A percentile compares a stretch with the other conserved stretches of the same genome.
Conservation (phyloP, 371 early-diverging fungal genomes). For the Zancudomyces culisetae region DNA sequence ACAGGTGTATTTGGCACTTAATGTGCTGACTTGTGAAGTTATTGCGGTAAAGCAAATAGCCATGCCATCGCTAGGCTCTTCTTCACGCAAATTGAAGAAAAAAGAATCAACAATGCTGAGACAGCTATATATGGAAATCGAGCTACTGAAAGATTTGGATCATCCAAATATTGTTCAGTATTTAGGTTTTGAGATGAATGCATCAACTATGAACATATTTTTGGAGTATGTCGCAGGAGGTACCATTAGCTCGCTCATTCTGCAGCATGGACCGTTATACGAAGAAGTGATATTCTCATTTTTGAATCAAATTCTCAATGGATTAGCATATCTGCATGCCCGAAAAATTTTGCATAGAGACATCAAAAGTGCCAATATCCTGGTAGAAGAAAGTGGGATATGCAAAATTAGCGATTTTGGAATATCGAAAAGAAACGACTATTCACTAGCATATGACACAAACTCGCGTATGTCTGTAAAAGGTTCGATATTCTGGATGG, state of each 20-base stretch:
- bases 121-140: conserved; percentile 61
- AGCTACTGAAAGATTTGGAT: conserved; percentile 61
- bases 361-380: conserved; percentile 91
- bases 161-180: conserved; percentile 70
- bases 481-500: conserved; percentile 76
- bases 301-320: conserved; percentile 64
- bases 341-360: conserved; percentile 79
- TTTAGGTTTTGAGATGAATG: conserved; percentile 43
- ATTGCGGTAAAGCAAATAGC: conserved; percentile 92
- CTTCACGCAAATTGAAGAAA: not conserved
- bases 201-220: conserved; percentile 59
- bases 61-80: conserved; percentile 20
- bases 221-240: conserved; percentile 83
- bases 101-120: conserved; percentile 8
- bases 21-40: conserved; percentile 60
- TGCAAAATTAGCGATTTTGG: conserved; percentile 98
- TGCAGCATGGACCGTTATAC: conserved; percentile 49
- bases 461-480: conserved; percentile 35
- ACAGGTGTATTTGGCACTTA: conserved; percentile 71
- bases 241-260: conserved; percentile 44
- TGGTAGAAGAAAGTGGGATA: conserved; percentile 61
- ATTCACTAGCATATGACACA: conserved; percentile 24
- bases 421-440: conserved; percentile 41
- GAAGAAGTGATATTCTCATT: conserved; percentile 60
- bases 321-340: conserved; percentile 77